Evolutionary conservation across 2,329 filamentous ascomycete genomes (phyloP), one percentile per base, ranked within the genome.

Genomic region (Talaromyces sp.): DNA sequence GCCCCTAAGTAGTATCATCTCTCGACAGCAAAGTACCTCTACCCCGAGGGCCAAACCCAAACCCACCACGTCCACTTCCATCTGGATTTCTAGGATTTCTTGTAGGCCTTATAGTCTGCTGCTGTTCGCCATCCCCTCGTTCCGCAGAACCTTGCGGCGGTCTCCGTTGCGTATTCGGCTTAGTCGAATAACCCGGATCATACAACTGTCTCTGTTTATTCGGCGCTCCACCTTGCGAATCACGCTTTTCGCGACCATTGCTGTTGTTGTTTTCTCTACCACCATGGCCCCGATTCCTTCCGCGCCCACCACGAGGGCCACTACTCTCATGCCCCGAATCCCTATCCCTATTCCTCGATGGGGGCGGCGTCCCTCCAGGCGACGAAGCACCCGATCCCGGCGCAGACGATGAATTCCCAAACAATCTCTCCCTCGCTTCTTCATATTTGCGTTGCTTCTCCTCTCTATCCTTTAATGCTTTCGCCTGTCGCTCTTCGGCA

Each of bases 381-480:
- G 87, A 87, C 3, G 88, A 88, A 8, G 83, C 82, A 1, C 87
- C 86, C 0, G 88, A 81, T 3, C 70, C 76, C 19, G 73, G 75
- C 8, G 73, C 74, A 6, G 73, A 72, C 5, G 73, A 72, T 5
- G 74, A 72, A 24, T 86, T 87, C 22, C 93, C 93, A 76, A 97
- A 94, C 63, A 97, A 89, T 75, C 93, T 90, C 71, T 94, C 92
- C 35, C 94, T 86, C 6, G 89, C 91, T 80, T 97, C 93, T 67
- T 96, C 91, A 75, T 97, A 97, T 67, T 90, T 90, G 64, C 88
- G 88, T 80, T 96, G 91, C 81, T 95, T 97, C 80, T 96, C 93
- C 73, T 96, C 93, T 10, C 88, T 86, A 71, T 96, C 92, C 58
- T 86, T 85, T 74, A 92, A 87, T 62, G 93, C 91, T 73, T 90